Base-by-base conservation (phyloP, 495 filamentous ascomycete species). In the Jackrogersella minutella region DNA sequence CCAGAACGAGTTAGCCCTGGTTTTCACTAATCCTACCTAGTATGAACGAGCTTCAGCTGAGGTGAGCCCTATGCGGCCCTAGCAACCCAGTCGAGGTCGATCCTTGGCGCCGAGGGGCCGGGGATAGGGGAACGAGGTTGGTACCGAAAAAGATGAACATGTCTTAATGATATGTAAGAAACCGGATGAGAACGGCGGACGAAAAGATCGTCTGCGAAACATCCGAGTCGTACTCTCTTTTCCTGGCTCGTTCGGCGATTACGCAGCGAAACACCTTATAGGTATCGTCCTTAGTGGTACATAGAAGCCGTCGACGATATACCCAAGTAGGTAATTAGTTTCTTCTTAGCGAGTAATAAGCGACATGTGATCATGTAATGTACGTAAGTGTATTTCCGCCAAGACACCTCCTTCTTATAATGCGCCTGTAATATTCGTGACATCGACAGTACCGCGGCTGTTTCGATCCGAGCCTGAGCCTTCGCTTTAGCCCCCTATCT, bases 21-120 rank as follows among this genome's bases (percentile, higher is more conserved):
- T 30, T 54, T 26, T 44, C 11, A 44, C 49, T 52, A 63, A 46
- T 60, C 46, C 60, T 62, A 69, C 53, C 55, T 56, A 28, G 56
- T 43, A 50, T 57, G 51, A 59, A 62, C 56, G 50, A 51, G 61
- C 51, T 69, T 69, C 66, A 69, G 66, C 66, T 69, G 66, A 69
- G 66, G 61, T 69, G 66, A 69, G 66, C 66, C 66, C 61, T 69
- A 69, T 24, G 66, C 51, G 40, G 54, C 66, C 55, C 49, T 60
- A 64, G 41, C 55, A 55, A 58, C 66, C 66, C 55, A 31, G 65
- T 63, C 53, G 6, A 24, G 54, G 66, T 61, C 50, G 60, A 64
- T 61, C 65, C 59, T 43, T 52, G 36, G 64, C 39, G 64, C 44
- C 53, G 59, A 54, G 40, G 46, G 37, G 7, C 46, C 58, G 46